Percentiles rank a stretch among this genome's conserved stretches.
Evolutionary conservation across 441 rosid species (phyloP).

Genomic region (Jatropha multifida): DNA sequence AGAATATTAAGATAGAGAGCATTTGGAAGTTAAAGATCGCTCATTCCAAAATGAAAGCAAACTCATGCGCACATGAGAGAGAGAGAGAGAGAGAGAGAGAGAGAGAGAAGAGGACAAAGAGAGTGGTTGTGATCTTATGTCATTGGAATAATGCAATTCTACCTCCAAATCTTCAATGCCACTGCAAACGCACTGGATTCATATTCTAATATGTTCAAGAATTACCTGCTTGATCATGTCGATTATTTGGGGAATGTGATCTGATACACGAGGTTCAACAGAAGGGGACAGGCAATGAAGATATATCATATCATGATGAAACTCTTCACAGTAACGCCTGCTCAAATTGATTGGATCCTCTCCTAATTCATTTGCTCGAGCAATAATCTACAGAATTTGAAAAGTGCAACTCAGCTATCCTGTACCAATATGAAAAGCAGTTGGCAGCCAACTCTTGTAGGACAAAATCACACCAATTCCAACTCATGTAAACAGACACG

Average conservation of each 20-base stretch:
- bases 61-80: background rate
- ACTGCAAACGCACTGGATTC: background rate
- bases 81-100: background rate
- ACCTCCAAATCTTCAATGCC: background rate
- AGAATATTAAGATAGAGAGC: slow-evolving; percentile 9
- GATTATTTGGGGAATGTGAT: slow-evolving; percentile 85
- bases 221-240: slow-evolving; percentile 80
- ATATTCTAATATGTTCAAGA: background rate
- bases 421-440: slow-evolving; percentile 36
- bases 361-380: slow-evolving; percentile 76
- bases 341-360: slow-evolving; percentile 88
- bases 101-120: background rate
- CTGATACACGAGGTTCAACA: slow-evolving; percentile 80
- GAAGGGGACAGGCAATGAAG: slow-evolving; percentile 84
- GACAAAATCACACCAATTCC: slow-evolving; percentile 8
- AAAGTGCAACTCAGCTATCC: slow-evolving; percentile 51
- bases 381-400: slow-evolving; percentile 67
- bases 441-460: slow-evolving; percentile 30
- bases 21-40: background rate
- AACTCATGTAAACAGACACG: background rate
- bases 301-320: slow-evolving; percentile 63
- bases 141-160: background rate
- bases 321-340: slow-evolving; percentile 76
- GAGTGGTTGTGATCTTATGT: background rate
- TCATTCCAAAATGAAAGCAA: background rate